These are phyloP conservation scores for Jatropha podagrica DNA, from an alignment of 441 rosid genomes.

Conservation along the genomic window DNA sequence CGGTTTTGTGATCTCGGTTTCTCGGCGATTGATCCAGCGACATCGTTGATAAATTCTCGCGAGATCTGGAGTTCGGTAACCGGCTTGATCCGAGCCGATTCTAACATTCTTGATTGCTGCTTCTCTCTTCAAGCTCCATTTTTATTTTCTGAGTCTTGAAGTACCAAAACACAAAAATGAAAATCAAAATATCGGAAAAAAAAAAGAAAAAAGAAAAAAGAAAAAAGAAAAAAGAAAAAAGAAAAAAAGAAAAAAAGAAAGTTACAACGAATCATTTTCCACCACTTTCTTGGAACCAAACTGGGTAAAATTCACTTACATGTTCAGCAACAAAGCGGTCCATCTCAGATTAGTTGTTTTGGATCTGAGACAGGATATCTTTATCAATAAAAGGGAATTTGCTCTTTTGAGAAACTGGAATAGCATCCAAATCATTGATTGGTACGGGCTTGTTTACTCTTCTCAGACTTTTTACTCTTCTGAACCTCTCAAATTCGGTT, in stretches of 20 bases:
- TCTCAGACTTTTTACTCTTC: no score
- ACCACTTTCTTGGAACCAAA: background rate
- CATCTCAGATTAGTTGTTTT: conserved; percentile 41
- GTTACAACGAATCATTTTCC: background rate
- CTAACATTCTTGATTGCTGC: conserved; percentile 52
- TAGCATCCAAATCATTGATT: conserved; percentile 21
- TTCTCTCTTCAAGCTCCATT: conserved; percentile 55
- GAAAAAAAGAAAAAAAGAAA: background rate
- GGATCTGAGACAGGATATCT: conserved; percentile 40
- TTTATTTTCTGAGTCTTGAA: conserved; percentile 50
- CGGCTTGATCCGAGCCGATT: conserved; percentile 18
- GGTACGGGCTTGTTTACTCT: background rate
- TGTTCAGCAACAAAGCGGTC: conserved; percentile 40
- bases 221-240: background rate
- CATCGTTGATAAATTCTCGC: no score
- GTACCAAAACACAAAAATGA: background rate
- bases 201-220: background rate
- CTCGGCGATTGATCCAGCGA: no score
- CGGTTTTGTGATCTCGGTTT: no score
- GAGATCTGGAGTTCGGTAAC: no score
- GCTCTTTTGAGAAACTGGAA: conserved; percentile 19
- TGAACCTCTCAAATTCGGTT: no score
- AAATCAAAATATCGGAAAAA: background rate
- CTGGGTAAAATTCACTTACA: conserved; percentile 17
- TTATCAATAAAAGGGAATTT: conserved; percentile 36